Evolutionary conservation across 805 yeast genomes (phyloP).

Genomic region (Pichia rugopelliculosa): DNA sequence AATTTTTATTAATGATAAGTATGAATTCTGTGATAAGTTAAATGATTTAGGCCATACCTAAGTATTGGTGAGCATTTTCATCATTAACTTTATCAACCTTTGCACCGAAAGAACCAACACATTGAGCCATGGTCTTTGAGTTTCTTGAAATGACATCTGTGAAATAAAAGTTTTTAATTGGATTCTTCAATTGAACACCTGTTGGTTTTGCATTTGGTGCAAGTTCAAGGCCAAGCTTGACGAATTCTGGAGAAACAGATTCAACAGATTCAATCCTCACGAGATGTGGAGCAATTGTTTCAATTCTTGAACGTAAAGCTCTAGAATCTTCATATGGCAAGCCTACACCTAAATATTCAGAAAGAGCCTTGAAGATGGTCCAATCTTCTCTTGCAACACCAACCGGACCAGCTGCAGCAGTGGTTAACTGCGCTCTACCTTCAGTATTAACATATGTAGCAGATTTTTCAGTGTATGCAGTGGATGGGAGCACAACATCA

Average conservation of each 20-base stretch:
- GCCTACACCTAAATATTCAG: constrained; percentile 64
- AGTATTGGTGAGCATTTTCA: constrained; percentile 31
- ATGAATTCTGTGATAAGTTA: neutral
- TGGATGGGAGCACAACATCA: constrained; percentile 78
- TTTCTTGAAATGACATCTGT: constrained; percentile 83
- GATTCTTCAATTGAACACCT: constrained; percentile 48
- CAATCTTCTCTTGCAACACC: constrained; percentile 90
- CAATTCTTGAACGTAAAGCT: constrained; percentile 60
- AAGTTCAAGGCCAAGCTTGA: constrained; percentile 48
- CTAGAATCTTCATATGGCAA: constrained; percentile 72
- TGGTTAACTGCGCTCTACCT: constrained; percentile 77
- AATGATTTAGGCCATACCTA: constrained; percentile 25
- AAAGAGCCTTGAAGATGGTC: constrained; percentile 77
- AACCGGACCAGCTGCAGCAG: constrained; percentile 84
- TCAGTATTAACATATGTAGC: constrained; percentile 85
- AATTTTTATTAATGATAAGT: neutral
- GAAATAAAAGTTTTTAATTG: constrained; percentile 78
- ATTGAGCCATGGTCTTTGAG: constrained; percentile 85
- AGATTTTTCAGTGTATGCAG: constrained; percentile 82
- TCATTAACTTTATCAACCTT: constrained; percentile 53
- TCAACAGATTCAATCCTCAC: constrained; percentile 70
- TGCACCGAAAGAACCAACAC: constrained; percentile 66
- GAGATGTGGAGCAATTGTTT: constrained; percentile 75
- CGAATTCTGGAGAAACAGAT: constrained; percentile 51
- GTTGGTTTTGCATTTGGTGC: constrained; percentile 30